Base-by-base conservation (phyloP, 169 alveolate genomes). In the Prorocentrum cordatum region DNA sequence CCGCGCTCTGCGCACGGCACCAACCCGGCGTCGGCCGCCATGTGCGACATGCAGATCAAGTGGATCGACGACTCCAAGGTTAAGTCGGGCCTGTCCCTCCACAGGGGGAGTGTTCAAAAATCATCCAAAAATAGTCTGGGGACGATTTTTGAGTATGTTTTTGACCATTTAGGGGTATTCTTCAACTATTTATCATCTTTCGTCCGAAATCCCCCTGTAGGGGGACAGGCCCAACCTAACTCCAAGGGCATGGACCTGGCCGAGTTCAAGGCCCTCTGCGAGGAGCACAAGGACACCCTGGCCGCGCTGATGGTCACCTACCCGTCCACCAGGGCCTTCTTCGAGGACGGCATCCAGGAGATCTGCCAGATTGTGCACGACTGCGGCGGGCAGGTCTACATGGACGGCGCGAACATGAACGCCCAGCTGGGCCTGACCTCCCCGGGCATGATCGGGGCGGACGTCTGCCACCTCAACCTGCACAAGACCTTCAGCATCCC, bases 331-430 rank as follows among this genome's bases (percentile, higher is more conserved):
- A 93, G 92, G 64, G 98, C 97, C 62, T 94, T 96, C 38, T 96
- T 93, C 83, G 98, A 96, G 92, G 94, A 92, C 71, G 66, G 77
- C 33, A 93, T 95, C 54, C 90, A 58, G 39, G 94, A 93, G 71
- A 93, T 94, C 24, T 92, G 94, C 84, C 93, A 93, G 33, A 91
- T 92, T 18, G 91, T 96, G 58, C 98, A 96, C 93, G 68, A 90
- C 31, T 38, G 92, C 82, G 98, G 98, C 22, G 98, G 98, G 2
- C 86, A 93, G 83, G 96, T 96, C 27, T 96, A 96, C 92, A 94
- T 96, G 96, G 98, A 96, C 91, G 98, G 98, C 18, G 98, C 98
- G 18, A 95, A 93, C 91, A 94, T 95, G 96, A 96, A 96, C 70
- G 98, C 98, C 29, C 94, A 94, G 82, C 92, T 94, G 32, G 97